phyloP scores from a whole-genome alignment of 257 asterid genomes.

The Craterostigma plantagineum region DNA sequence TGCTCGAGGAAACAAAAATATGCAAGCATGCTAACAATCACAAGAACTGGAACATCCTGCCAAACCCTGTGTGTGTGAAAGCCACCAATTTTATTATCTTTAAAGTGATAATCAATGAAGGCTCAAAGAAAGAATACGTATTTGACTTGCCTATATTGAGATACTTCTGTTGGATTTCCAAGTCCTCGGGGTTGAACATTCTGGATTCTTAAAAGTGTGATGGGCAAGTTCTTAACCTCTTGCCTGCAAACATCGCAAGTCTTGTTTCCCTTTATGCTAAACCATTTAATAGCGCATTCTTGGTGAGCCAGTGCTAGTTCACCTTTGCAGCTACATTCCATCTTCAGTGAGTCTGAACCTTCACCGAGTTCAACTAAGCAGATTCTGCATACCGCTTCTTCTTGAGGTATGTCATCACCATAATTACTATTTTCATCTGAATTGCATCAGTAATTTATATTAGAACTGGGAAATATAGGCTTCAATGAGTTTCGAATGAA shows the following conservation, averaged over 20 bases:
- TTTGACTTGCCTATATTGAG: too few relatives aligned
- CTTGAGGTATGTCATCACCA: background rate
- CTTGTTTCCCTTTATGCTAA: conserved; percentile 2
- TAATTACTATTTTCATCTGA: background rate
- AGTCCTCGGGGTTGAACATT: background rate
- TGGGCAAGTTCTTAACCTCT: background rate
- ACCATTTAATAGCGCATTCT: conserved; percentile 8
- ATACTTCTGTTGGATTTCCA: too few relatives aligned
- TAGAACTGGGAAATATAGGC: too few relatives aligned
- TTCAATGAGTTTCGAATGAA: background rate
- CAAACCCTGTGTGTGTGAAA: conserved; percentile 62
- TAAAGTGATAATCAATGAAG: too few relatives aligned
- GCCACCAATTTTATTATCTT: background rate
- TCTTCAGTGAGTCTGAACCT: conserved; percentile 7
- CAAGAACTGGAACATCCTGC: conserved; percentile 92
- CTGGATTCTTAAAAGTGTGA: background rate
- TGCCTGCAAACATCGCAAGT: conserved; percentile 3
- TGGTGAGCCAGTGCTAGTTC: conserved; percentile 10
- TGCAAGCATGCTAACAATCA: conserved; percentile 86
- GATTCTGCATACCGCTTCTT: background rate
- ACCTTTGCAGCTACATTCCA: conserved; percentile 16
- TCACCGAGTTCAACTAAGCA: conserved; percentile 5
- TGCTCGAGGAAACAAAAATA: conserved; percentile 95
- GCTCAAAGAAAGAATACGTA: too few relatives aligned
- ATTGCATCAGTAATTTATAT: too few relatives aligned